Percentiles rank a stretch among this genome's conserved stretches.
phyloP scores from a whole-genome alignment of 208 protist genomes.

The Leishmania tropica region DNA sequence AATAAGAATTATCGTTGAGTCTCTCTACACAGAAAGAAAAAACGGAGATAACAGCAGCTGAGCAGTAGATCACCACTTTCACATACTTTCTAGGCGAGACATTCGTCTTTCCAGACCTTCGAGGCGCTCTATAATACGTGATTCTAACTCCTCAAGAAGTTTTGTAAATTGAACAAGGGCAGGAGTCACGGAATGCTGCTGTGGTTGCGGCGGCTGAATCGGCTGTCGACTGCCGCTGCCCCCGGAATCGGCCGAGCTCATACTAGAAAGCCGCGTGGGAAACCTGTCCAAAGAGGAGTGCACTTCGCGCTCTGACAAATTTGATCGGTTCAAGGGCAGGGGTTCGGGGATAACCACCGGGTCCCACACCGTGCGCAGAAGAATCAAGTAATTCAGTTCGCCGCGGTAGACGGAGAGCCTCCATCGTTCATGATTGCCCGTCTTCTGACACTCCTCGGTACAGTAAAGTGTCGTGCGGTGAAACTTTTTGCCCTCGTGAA shows the following conservation, averaged over 20 bases:
- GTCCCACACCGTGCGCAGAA: conserved; percentile 73
- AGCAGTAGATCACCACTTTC: not conserved
- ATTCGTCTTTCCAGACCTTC: conserved; percentile 33
- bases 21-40: not conserved
- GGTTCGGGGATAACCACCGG: conserved; percentile 75
- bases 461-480: conserved; percentile 69
- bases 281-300: conserved; percentile 49
- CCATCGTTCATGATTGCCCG: conserved; percentile 63
- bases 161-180: conserved; percentile 30
- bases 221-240: conserved; percentile 25
- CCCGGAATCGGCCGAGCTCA: conserved; percentile 26
- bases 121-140: conserved; percentile 29
- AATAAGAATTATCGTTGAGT: not conserved
- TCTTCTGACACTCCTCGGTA: conserved; percentile 65
- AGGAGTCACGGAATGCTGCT: conserved; percentile 7
- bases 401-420: conserved; percentile 60
- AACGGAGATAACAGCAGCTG: not conserved
- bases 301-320: conserved; percentile 45
- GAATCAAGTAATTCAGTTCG: conserved; percentile 40
- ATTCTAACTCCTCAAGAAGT: conserved; percentile 37
- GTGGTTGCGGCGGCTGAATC: conserved; percentile 35
- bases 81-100: conserved; percentile 17
- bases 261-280: conserved; percentile 48
- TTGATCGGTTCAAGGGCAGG: conserved; percentile 42
- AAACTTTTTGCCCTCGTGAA: conserved; percentile 58